Evolutionary conservation across 2,329 filamentous ascomycete species (phyloP).

Genomic region (Fusarium kyushuense): DNA sequence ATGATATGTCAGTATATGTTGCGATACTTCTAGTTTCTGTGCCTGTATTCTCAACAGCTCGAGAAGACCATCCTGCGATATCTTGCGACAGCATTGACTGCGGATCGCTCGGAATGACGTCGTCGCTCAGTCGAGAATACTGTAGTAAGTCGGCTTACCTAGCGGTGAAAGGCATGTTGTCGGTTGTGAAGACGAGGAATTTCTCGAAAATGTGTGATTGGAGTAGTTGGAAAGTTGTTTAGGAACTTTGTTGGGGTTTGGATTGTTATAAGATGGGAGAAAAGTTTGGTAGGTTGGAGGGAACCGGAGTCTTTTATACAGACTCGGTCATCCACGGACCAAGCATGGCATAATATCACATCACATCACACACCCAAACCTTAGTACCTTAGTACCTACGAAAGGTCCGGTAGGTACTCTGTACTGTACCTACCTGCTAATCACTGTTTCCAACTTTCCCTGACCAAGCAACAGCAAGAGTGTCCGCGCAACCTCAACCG

Average conservation of each 20-base stretch:
- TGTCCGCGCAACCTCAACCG: conserved; percentile 38
- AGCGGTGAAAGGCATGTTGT: conserved; percentile 69
- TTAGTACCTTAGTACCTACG: no score
- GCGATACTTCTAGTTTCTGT: not conserved
- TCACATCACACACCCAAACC: conserved; percentile 22
- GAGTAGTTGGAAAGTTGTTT: conserved; percentile 18
- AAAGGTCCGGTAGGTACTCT: not conserved
- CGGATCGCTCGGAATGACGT: conserved; percentile 43
- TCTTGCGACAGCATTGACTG: conserved; percentile 14
- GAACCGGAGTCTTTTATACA: conserved; percentile 45
- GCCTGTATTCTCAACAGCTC: not conserved
- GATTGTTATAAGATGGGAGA: conserved; percentile 17
- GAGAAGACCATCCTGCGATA: conserved; percentile 1
- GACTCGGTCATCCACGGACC: conserved; percentile 17
- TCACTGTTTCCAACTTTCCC: conserved; percentile 43
- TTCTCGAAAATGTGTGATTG: conserved; percentile 30
- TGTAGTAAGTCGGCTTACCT: conserved; percentile 58
- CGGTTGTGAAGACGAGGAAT: conserved; percentile 31
- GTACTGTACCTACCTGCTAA: conserved; percentile 19
- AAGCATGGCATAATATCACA: conserved; percentile 35
- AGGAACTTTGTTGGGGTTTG: conserved; percentile 13
- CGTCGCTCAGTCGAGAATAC: conserved; percentile 9
- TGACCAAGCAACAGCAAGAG: conserved; percentile 27
- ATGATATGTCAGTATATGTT: conserved; percentile 21
- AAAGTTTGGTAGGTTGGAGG: conserved; percentile 22